Conservation (phyloP, 2,329 filamentous ascomycete species). For the Aspergillus ustus region DNA sequence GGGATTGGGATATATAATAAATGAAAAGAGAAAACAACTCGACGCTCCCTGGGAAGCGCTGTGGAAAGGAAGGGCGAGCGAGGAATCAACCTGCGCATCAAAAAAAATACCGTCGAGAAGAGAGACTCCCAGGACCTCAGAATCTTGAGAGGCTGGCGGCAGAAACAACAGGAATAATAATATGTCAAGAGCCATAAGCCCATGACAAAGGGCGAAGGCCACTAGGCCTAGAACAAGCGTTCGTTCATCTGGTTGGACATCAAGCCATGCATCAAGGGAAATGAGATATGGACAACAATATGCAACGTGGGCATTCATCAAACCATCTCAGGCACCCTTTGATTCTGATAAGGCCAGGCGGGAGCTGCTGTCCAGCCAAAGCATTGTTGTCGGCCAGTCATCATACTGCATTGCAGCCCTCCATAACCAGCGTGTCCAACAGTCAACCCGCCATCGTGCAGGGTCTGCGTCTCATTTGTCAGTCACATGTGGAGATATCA, state of each 20-base stretch:
- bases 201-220: constrained; percentile 1
- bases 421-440: constrained; percentile 23
- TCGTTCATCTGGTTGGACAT: background rate
- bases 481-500: constrained; percentile 30
- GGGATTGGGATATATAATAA: constrained; percentile 5
- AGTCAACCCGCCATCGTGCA: constrained; percentile 21
- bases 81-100: constrained; percentile 18
- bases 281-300: background rate
- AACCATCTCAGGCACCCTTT: constrained; percentile 18
- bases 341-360: constrained; percentile 18
- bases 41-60: background rate
- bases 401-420: constrained; percentile 15
- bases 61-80: constrained; percentile 11
- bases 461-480: constrained; percentile 27
- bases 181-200: background rate
- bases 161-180: constrained; percentile 13
- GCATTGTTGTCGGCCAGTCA: constrained; percentile 12
- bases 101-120: constrained; percentile 1
- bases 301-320: constrained; percentile 16
- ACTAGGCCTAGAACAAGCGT: constrained; percentile 3
- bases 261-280: background rate
- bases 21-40: background rate
- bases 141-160: constrained; percentile 7
- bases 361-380: constrained; percentile 3
- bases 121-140: background rate